Evolutionary conservation across 2,329 filamentous ascomycete genomes (phyloP).

Genomic region (Lachnum nothofagi): DNA sequence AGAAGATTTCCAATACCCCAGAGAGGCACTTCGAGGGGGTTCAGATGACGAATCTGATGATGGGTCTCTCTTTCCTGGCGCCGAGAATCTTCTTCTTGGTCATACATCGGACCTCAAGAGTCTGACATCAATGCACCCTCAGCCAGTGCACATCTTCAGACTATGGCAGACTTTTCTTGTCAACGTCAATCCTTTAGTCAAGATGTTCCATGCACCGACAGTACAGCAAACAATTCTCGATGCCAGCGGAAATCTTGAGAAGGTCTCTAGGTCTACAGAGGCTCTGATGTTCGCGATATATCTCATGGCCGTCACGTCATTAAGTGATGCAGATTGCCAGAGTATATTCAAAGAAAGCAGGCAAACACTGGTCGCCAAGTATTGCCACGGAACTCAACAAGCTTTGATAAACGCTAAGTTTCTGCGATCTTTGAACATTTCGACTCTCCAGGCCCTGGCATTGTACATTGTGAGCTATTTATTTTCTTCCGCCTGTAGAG

Average conservation of each 20-base stretch:
- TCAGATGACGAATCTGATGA: constrained; percentile 32
- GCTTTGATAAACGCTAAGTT: constrained; percentile 64
- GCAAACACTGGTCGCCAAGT: constrained; percentile 46
- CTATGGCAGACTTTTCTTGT: constrained; percentile 67
- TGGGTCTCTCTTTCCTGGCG: constrained; percentile 18
- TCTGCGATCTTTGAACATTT: constrained; percentile 58
- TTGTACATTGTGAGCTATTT: constrained; percentile 56
- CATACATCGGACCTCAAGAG: constrained; percentile 36
- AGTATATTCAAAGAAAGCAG: constrained; percentile 51
- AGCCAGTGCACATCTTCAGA: constrained; percentile 55
- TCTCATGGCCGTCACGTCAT: constrained; percentile 47
- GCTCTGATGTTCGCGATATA: constrained; percentile 64
- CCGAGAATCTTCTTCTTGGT: constrained; percentile 46
- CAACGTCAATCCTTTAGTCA: constrained; percentile 65
- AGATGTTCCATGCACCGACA: constrained; percentile 62
- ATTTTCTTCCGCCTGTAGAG: constrained; percentile 1
- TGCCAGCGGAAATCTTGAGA: constrained; percentile 48
- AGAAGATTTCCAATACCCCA: constrained; percentile 28
- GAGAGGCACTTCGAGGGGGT: constrained; percentile 30
- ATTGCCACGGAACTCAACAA: constrained; percentile 57
- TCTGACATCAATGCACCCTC: constrained; percentile 49
- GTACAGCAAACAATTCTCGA: constrained; percentile 61
- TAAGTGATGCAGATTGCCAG: constrained; percentile 52
- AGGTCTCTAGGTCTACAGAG: constrained; percentile 46
- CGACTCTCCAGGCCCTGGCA: constrained; percentile 62